Evolutionary conservation across 1,139 yeast species (phyloP).

Genomic region (Yamadazyma triangularis): DNA sequence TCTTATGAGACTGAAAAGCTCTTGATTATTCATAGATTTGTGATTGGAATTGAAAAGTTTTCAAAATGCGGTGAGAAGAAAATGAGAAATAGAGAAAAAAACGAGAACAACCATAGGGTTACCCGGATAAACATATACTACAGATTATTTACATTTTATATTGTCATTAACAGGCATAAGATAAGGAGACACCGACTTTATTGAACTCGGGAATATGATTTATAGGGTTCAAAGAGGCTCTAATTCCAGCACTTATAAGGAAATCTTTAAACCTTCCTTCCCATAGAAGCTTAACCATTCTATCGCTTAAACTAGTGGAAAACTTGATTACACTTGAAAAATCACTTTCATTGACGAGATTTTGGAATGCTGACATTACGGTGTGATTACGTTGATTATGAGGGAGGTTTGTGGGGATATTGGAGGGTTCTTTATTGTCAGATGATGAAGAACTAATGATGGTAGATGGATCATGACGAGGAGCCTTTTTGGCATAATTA

Average conservation of each 20-base stretch:
- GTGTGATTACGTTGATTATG: too few relatives aligned
- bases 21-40: constrained; percentile 21
- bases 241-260: constrained; percentile 71
- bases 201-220: constrained; percentile 33
- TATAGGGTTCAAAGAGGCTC: constrained; percentile 28
- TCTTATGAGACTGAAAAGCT: constrained; percentile 35
- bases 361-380: constrained; percentile 51
- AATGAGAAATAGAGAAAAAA: background rate
- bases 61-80: background rate
- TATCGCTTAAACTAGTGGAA: constrained; percentile 65
- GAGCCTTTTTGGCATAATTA: constrained; percentile 30
- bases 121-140: background rate
- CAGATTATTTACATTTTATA: background rate
- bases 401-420: too few relatives aligned
- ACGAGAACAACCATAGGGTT: too few relatives aligned
- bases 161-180: constrained; percentile 21
- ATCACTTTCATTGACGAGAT: constrained; percentile 47
- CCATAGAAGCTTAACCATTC: constrained; percentile 68
- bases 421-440: too few relatives aligned
- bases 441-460: background rate
- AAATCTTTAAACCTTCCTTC: constrained; percentile 84
- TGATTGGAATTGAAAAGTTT: background rate
- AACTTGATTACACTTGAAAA: constrained; percentile 72
- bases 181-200: constrained; percentile 36
- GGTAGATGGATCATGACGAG: background rate